phyloP scores from a whole-genome alignment of 23 red algal species.

The Agarophyton chilense region DNA sequence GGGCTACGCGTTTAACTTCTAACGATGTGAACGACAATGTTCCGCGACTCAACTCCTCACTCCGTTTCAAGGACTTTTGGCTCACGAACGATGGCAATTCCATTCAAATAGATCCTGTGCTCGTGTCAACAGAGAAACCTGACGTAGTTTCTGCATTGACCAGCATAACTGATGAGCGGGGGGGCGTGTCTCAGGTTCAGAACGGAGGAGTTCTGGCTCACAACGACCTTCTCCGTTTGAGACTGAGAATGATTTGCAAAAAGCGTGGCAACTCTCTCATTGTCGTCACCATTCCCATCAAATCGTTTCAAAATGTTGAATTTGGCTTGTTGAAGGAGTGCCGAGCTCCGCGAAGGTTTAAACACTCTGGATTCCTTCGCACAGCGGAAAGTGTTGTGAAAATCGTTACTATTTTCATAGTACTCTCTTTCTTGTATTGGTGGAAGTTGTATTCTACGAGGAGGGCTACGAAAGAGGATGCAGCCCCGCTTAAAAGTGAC shows the following conservation, averaged over 20 bases:
- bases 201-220: conserved; percentile 22
- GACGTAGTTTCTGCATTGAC: conserved; percentile 32
- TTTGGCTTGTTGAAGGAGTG: conserved; percentile 70
- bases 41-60: conserved; percentile 33
- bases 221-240: not conserved
- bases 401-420: conserved; percentile 24
- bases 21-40: conserved; percentile 1
- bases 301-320: conserved; percentile 61
- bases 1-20: conserved; percentile 21
- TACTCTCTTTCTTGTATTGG: conserved; percentile 34
- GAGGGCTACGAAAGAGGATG: not conserved
- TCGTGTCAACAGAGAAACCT: conserved; percentile 52
- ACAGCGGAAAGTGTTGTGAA: conserved; percentile 48
- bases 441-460: conserved; percentile 16
- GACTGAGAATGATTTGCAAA: conserved; percentile 58
- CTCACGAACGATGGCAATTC: conserved; percentile 29
- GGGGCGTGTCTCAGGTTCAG: conserved; percentile 13
- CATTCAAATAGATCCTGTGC: conserved; percentile 43
- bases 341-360: conserved; percentile 30
- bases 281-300: conserved; percentile 61
- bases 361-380: conserved; percentile 48
- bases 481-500: not conserved
- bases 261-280: conserved; percentile 39
- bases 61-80: conserved; percentile 55
- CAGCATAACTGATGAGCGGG: not conserved